These are phyloP conservation scores for Xerocomellus chrysenteron DNA, from an alignment of 768 basidiomycete species.

Conservation along the genomic window DNA sequence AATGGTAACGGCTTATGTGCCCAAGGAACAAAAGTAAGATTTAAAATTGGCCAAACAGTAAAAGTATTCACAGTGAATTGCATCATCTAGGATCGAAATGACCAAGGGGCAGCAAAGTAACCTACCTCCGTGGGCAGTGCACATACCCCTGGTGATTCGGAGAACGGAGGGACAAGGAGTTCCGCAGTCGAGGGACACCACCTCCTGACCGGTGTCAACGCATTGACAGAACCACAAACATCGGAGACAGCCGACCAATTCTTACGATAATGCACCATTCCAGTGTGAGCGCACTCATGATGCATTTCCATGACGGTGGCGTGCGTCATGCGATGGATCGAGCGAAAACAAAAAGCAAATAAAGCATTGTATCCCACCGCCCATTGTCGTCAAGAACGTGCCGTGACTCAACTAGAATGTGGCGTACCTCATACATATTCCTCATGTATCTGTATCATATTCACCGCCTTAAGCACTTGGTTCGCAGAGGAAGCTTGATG, in stretches of 20 bases:
- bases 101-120: slow-evolving; percentile 8
- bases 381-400: slow-evolving; percentile 7
- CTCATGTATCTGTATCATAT: neutral
- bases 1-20: too few species aligned
- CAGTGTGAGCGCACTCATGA: neutral
- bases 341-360: neutral
- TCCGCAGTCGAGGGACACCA: slow-evolving; percentile 3
- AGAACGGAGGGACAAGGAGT: neutral
- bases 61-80: too few species aligned
- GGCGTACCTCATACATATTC: slow-evolving; percentile 15
- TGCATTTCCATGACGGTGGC: slow-evolving; percentile 14
- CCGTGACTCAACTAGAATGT: slow-evolving; percentile 5
- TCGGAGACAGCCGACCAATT: slow-evolving; percentile 14
- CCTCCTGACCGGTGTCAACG: neutral
- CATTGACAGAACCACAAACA: slow-evolving; percentile 6
- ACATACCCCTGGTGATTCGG: slow-evolving; percentile 21
- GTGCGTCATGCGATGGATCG: slow-evolving; percentile 17
- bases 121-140: slow-evolving; percentile 12
- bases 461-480: neutral
- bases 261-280: slow-evolving; percentile 11
- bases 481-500: slow-evolving; percentile 15
- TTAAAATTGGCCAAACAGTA: too few species aligned
- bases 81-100: too few species aligned
- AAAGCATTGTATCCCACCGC: neutral
- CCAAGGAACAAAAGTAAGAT: too few species aligned